Conservation (phyloP, 768 basidiomycete species). For the Naematelia encephala region DNA sequence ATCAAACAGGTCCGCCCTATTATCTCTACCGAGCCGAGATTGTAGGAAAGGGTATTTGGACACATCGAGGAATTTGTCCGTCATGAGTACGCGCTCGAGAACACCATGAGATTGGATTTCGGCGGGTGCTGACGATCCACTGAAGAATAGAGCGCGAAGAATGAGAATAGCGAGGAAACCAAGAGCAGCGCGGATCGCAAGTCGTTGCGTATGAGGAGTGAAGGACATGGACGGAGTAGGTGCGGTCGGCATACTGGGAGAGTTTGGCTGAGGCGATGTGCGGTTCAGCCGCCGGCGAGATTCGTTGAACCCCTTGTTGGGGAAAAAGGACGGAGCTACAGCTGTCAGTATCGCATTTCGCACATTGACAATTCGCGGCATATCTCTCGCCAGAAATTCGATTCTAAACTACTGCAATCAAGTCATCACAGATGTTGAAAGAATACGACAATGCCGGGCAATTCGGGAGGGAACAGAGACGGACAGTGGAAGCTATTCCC, state of each 20-base stretch:
- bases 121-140: constrained; percentile 28
- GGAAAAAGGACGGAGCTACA: neutral
- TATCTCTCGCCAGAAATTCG: neutral
- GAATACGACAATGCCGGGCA: no score
- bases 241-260: constrained; percentile 21
- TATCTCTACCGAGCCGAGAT: constrained; percentile 80
- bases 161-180: constrained; percentile 36
- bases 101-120: constrained; percentile 63
- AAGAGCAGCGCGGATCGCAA: constrained; percentile 41
- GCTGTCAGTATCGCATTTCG: neutral
- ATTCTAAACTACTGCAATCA: neutral
- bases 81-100: constrained; percentile 62
- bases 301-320: constrained; percentile 4
- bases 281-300: constrained; percentile 5
- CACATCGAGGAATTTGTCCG: constrained; percentile 78
- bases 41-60: constrained; percentile 86
- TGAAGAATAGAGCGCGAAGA: constrained; percentile 47
- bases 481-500: no score
- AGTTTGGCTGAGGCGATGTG: constrained; percentile 11
- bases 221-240: constrained; percentile 16
- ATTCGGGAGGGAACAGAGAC: no score
- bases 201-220: constrained; percentile 35
- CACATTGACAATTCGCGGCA: neutral
- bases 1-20: constrained; percentile 71
- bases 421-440: no score